phyloP scores from a whole-genome alignment of 768 basidiomycete genomes.

The Mycena rosella region DNA sequence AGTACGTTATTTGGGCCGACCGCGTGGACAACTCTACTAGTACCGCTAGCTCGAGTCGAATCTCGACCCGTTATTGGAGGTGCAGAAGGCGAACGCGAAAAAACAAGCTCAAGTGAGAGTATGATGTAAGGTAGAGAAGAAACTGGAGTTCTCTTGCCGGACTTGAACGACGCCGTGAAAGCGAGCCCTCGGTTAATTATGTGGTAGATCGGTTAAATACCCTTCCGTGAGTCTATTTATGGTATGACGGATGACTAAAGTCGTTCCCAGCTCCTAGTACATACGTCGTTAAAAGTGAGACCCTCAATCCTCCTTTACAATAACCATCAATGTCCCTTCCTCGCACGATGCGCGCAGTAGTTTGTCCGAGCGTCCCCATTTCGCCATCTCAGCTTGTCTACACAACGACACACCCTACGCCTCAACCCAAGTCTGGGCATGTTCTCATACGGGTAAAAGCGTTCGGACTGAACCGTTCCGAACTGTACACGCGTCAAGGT shows the following conservation, averaged over 20 bases:
- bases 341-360: slow-evolving; percentile 41
- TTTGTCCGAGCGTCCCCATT: slow-evolving; percentile 41
- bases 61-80: slow-evolving; percentile 90
- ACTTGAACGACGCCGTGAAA: too few relatives aligned
- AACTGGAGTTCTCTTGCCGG: too few relatives aligned
- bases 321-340: slow-evolving; percentile 24
- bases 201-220: too few relatives aligned
- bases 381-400: slow-evolving; percentile 38
- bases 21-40: slow-evolving; percentile 79
- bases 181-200: too few relatives aligned
- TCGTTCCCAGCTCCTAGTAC: too few relatives aligned
- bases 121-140: too few relatives aligned
- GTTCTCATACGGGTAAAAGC: slow-evolving; percentile 42
- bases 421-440: slow-evolving; percentile 39
- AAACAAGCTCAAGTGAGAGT: background rate
- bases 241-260: too few relatives aligned
- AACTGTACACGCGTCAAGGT: slow-evolving; percentile 42
- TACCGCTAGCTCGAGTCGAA: slow-evolving; percentile 89
- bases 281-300: too few relatives aligned
- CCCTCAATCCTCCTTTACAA: background rate
- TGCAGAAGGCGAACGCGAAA: slow-evolving; percentile 40
- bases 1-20: slow-evolving; percentile 99
- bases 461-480: slow-evolving; percentile 40
- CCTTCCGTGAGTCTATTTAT: slow-evolving; percentile 11
- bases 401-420: slow-evolving; percentile 34